phyloP scores from a whole-genome alignment of 306 rosid species.

The Prinsepia uniflora region DNA sequence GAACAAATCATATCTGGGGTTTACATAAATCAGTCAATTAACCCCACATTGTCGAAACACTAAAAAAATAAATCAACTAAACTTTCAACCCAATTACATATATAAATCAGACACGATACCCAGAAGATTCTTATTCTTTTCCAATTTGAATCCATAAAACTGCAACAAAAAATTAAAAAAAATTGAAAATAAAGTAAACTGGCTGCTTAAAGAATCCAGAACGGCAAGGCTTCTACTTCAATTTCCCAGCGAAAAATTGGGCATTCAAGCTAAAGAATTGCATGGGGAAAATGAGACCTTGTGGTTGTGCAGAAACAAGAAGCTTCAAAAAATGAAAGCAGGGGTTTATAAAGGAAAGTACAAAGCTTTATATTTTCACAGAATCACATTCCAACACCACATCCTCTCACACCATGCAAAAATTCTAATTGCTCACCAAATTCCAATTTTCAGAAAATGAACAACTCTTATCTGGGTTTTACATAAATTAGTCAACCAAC shows the following conservation, averaged over 20 bases:
- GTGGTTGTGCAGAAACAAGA: background rate
- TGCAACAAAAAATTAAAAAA: no score
- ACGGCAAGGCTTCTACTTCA: background rate
- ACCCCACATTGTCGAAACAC: background rate
- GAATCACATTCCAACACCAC: constrained; percentile 6
- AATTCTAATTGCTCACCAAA: background rate
- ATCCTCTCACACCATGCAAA: background rate
- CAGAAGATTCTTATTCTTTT: background rate
- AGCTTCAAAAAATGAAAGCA: background rate
- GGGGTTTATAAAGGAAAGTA: background rate
- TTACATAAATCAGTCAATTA: background rate
- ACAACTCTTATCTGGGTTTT: constrained; percentile 1
- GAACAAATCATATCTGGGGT: background rate
- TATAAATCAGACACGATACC: background rate
- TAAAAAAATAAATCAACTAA: background rate
- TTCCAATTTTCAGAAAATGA: background rate
- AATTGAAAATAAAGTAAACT: no score
- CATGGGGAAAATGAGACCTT: background rate
- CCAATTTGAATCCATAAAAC: background rate
- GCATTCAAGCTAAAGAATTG: background rate
- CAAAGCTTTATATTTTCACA: background rate
- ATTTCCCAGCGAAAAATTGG: background rate
- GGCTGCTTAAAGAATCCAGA: no score
- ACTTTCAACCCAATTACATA: background rate
- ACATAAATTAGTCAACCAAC: background rate